A percentile compares a stretch with the other conserved stretches of the same genome.
These are phyloP conservation scores for Barnettozyma siamensis DNA, from an alignment of 805 yeast species.

Conservation along the genomic window DNA sequence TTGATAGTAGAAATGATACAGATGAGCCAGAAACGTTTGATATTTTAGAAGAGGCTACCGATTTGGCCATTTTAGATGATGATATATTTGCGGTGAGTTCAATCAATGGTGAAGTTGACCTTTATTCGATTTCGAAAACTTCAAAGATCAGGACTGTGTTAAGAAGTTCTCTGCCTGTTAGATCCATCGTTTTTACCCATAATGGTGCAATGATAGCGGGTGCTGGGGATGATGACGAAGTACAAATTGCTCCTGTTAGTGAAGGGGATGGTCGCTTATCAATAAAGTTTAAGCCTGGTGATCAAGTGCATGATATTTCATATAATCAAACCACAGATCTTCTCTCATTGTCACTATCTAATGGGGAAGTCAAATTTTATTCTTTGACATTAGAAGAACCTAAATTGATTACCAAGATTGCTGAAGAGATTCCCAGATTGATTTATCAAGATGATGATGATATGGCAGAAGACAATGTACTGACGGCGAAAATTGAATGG, in stretches of 20 bases:
- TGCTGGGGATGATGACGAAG: constrained; percentile 64
- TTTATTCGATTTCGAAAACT: constrained; percentile 17
- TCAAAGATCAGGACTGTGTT: constrained; percentile 12
- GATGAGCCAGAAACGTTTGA: constrained; percentile 23
- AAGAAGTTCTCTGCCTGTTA: constrained; percentile 29
- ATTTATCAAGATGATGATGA: constrained; percentile 37
- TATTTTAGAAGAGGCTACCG: constrained; percentile 19
- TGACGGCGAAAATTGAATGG: constrained; percentile 61
- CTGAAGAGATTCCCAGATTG: constrained; percentile 33
- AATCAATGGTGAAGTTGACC: constrained; percentile 20
- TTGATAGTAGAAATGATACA: constrained; percentile 15
- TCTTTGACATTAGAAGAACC: constrained; percentile 50
- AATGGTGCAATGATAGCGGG: constrained; percentile 51
- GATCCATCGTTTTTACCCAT: constrained; percentile 54
- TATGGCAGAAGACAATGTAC: constrained; percentile 32
- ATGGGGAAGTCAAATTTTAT: constrained; percentile 53
- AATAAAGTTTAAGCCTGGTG: constrained; percentile 36
- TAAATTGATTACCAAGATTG: constrained; percentile 39
- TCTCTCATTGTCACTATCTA: constrained; percentile 51
- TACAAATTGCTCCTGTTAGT: constrained; percentile 41
- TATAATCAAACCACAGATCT: constrained; percentile 54
- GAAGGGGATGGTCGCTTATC: constrained; percentile 18
- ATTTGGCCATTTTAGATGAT: constrained; percentile 11
- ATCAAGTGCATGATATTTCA: constrained; percentile 50
- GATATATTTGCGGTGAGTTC: constrained; percentile 21